Base-by-base conservation (phyloP, 108 stramenopile species). In the Nitzschia inconspicua region DNA sequence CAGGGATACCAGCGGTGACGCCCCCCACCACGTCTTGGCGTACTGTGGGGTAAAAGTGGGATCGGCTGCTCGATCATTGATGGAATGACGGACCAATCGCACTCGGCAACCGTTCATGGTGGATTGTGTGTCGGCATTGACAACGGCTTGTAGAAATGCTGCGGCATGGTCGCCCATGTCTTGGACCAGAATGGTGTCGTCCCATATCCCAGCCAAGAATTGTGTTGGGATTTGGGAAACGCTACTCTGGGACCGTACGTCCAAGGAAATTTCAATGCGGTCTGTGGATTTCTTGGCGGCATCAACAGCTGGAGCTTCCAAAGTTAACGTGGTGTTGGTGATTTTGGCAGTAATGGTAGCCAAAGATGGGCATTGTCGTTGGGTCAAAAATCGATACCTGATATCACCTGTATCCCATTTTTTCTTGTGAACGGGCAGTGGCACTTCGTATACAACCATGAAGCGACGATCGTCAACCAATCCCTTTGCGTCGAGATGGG, bases 361-460 rank as follows among this genome's bases (percentile, higher is more conserved):
- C 28, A 91, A 65, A 11, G 58, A 66, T 3, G 89, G 83, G 24
- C 73, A 73, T 42, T 91, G 89, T 43, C 89, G 66, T 53, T 91
- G 89, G 5, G 86, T 85, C 54, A 91, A 40, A 56, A 91, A 87
- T 28, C 84, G 79, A 65, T 86, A 80, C 18, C 77, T 84, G 22
- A 78, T 34, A 55, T 80, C 74, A 14, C 47, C 41, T 14, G 68
- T 31, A 40, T 31, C 60, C 46, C 74, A 82, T 24, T 53, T 32
- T n/a, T 31, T 63, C 44, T 65, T 75, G 44, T 73, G 62, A 6
- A 41, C 22, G 0, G 82, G 81, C 10, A 69, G 62, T 0, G 78
- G 80, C 8, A 37, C 24, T n/a, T 83, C 78, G 43, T 72, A 68
- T 0, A 85, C 83, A 11, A 91, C 43, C 90, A 91, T 91, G 62